Percentiles rank a stretch among this genome's conserved stretches.
Evolutionary conservation across 805 yeast genomes (phyloP).

Genomic region (Metahyphopichia silvanorum): DNA sequence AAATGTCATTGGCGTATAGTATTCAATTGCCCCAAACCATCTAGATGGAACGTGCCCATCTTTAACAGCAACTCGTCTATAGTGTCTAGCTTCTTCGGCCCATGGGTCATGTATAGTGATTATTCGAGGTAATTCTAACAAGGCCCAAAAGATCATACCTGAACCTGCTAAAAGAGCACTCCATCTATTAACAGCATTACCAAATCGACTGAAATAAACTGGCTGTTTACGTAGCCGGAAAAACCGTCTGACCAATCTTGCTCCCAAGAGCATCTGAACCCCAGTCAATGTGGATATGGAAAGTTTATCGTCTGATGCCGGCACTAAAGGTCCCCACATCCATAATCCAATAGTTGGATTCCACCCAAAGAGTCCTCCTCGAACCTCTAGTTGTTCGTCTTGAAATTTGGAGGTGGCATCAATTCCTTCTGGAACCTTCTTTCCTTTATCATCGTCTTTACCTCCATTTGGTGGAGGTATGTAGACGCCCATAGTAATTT

Average conservation of each 20-base stretch:
- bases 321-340: constrained; percentile 70
- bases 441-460: constrained; percentile 5
- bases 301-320: constrained; percentile 61
- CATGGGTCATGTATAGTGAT: constrained; percentile 58
- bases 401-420: constrained; percentile 16
- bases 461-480: constrained; percentile 30
- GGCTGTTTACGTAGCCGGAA: constrained; percentile 9
- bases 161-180: constrained; percentile 42
- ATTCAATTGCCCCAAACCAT: constrained; percentile 69
- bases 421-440: constrained; percentile 8
- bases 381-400: constrained; percentile 11
- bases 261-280: constrained; percentile 51
- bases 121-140: constrained; percentile 54
- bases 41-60: constrained; percentile 47
- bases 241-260: constrained; percentile 15
- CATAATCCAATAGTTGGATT: constrained; percentile 58
- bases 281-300: constrained; percentile 54
- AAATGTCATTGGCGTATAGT: constrained; percentile 49
- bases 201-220: no score
- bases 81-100: constrained; percentile 61
- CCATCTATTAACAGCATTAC: no score
- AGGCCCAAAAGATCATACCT: constrained; percentile 48
- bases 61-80: constrained; percentile 47
- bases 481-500: constrained; percentile 36
- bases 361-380: constrained; percentile 2